Percentiles rank a stretch among this genome's conserved stretches.
These are phyloP conservation scores for Exophiala calicioides DNA, from an alignment of 2,329 filamentous ascomycete species.

Conservation along the genomic window DNA sequence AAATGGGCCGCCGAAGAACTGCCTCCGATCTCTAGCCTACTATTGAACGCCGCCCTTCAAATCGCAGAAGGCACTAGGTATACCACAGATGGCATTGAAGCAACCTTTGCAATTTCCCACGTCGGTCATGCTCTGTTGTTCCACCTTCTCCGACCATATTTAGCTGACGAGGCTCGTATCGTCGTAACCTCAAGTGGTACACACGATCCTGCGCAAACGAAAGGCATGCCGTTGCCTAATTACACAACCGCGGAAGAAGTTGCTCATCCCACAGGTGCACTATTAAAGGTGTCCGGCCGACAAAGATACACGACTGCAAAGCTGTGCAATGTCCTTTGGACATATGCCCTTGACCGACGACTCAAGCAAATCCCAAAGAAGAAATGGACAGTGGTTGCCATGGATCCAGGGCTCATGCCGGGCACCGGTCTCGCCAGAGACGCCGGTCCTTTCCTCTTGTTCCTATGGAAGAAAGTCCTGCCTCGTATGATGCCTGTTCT, in stretches of 20 bases:
- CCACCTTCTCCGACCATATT: conserved; percentile 46
- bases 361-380: conserved; percentile 33
- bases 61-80: conserved; percentile 40
- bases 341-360: conserved; percentile 47
- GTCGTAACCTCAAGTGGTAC: conserved; percentile 49
- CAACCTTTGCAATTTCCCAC: conserved; percentile 53
- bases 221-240: conserved; percentile 44
- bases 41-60: conserved; percentile 53
- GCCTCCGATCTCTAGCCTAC: conserved; percentile 47
- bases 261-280: conserved; percentile 42
- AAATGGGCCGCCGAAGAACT: conserved; percentile 38
- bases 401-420: conserved; percentile 54
- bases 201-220: conserved; percentile 51
- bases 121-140: conserved; percentile 55
- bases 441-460: conserved; percentile 31
- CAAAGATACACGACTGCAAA: conserved; percentile 51
- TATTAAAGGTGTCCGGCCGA: conserved; percentile 36
- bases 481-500: conserved; percentile 41
- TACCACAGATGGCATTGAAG: conserved; percentile 48
- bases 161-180: conserved; percentile 45
- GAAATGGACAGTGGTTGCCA: conserved; percentile 43
- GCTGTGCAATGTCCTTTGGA: conserved; percentile 52
- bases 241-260: conserved; percentile 50
- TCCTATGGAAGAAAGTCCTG: conserved; percentile 40
- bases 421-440: conserved; percentile 47